These are phyloP conservation scores for Penicillium diatomitis DNA, from an alignment of 495 filamentous ascomycete genomes.

Conservation along the genomic window DNA sequence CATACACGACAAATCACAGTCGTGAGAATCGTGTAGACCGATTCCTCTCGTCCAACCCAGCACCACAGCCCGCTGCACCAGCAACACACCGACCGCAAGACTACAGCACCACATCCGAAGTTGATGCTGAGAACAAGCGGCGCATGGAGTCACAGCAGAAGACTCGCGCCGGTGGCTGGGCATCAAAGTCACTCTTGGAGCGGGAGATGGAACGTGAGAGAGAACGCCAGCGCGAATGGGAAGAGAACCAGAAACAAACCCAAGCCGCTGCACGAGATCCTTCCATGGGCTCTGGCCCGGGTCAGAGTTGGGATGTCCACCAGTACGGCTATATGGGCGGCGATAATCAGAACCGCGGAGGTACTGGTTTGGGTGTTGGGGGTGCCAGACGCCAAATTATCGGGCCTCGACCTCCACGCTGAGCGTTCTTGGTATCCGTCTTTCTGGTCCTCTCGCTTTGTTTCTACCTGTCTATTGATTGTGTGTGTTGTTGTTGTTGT, in stretches of 20 bases:
- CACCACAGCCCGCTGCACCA: slow-evolving; percentile 29
- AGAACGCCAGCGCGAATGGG: slow-evolving; percentile 90
- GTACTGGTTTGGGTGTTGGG: slow-evolving; percentile 57
- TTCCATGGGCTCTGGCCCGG: slow-evolving; percentile 44
- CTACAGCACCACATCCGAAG: slow-evolving; percentile 56
- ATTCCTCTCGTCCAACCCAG: slow-evolving; percentile 44
- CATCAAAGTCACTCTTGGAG: slow-evolving; percentile 74
- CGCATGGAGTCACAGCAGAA: slow-evolving; percentile 53
- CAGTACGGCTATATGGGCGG: slow-evolving; percentile 85
- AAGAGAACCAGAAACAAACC: slow-evolving; percentile 73
- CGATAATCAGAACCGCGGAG: slow-evolving; percentile 70
- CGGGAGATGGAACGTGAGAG: slow-evolving; percentile 95
- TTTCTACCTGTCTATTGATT: no score
- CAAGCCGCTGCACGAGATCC: slow-evolving; percentile 41
- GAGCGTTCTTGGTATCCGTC: not conserved
- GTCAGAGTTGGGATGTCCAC: slow-evolving; percentile 70
- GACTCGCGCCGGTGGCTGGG: slow-evolving; percentile 68
- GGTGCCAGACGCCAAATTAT: slow-evolving; percentile 72
- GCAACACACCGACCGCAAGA: slow-evolving; percentile 36
- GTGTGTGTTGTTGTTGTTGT: no score
- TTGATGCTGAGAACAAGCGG: slow-evolving; percentile 60
- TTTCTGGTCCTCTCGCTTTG: not conserved
- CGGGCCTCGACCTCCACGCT: slow-evolving; percentile 60
- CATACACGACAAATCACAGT: slow-evolving; percentile 17
- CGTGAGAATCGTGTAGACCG: slow-evolving; percentile 33